These are phyloP conservation scores for Entrophospora sp. DNA, from an alignment of 192 early-diverging fungal genomes.

Conservation along the genomic window DNA sequence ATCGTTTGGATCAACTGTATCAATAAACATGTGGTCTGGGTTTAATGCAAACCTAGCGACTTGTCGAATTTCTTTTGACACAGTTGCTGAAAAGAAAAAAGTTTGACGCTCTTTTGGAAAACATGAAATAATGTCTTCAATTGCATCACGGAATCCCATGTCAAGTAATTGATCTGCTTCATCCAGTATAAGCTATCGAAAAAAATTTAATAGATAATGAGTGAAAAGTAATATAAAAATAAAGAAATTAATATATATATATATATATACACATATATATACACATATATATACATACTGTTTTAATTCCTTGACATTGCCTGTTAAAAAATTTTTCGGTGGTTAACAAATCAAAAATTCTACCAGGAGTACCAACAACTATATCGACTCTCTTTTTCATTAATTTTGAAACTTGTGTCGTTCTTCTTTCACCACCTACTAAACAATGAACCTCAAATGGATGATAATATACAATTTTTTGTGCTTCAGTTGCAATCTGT, in stretches of 20 bases:
- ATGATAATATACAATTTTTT: slow-evolving; percentile 49
- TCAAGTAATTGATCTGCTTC: slow-evolving; percentile 94
- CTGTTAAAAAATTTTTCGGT: slow-evolving; percentile 44
- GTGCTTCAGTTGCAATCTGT: slow-evolving; percentile 73
- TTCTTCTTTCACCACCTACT: slow-evolving; percentile 67
- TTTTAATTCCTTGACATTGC: slow-evolving; percentile 39
- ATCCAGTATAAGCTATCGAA: slow-evolving; percentile 68
- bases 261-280: not conserved
- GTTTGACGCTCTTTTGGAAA: slow-evolving; percentile 74
- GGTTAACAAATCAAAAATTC: slow-evolving; percentile 67
- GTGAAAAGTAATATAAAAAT: not conserved
- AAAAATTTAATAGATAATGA: not conserved
- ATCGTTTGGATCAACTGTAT: slow-evolving; percentile 81
- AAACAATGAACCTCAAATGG: slow-evolving; percentile 58
- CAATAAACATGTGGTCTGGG: slow-evolving; percentile 58
- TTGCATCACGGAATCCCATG: slow-evolving; percentile 85
- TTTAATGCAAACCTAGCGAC: slow-evolving; percentile 61
- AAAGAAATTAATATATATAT: not conserved
- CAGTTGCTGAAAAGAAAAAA: slow-evolving; percentile 90
- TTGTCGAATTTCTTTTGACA: slow-evolving; percentile 57
- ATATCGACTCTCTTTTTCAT: slow-evolving; percentile 59
- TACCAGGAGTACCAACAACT: slow-evolving; percentile 93
- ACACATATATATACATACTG: slow-evolving; percentile 25
- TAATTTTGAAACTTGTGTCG: slow-evolving; percentile 43
- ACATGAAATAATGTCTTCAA: slow-evolving; percentile 55